Conservation (phyloP, 225 moss, liverwort and hornwort species). For the Rhytidiadelphus loreus region DNA sequence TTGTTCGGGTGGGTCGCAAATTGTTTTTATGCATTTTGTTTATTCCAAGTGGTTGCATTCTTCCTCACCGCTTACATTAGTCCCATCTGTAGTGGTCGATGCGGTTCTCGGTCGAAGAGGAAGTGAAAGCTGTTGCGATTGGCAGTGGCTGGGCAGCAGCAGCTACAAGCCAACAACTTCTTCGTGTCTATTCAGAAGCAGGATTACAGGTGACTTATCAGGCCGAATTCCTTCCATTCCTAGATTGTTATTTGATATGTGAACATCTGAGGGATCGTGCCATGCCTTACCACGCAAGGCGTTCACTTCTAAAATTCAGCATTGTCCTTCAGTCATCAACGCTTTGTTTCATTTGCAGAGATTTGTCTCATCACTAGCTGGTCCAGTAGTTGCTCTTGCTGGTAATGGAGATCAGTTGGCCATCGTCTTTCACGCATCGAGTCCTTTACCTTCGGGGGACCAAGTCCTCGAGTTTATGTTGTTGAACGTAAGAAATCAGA, state of each 20-base stretch:
- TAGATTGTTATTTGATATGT: neutral
- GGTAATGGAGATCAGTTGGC: constrained; percentile 64
- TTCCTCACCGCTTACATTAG: neutral
- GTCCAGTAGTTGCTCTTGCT: constrained; percentile 74
- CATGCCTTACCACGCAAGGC: neutral
- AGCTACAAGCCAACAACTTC: constrained; percentile 69
- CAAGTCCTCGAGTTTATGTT: constrained; percentile 69
- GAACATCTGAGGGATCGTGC: neutral
- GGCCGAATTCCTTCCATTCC: neutral
- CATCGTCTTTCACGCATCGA: constrained; percentile 49
- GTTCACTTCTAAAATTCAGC: neutral
- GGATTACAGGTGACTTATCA: constrained; percentile 61
- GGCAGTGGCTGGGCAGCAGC: constrained; percentile 83
- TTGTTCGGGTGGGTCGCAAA: neutral
- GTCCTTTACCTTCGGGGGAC: constrained; percentile 61
- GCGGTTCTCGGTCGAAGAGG: constrained; percentile 69
- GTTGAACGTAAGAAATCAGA: constrained; percentile 43
- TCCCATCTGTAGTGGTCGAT: constrained; percentile 74
- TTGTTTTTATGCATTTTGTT: too few relatives aligned
- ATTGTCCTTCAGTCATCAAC: neutral
- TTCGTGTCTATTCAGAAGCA: constrained; percentile 73
- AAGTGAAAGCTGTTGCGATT: constrained; percentile 80
- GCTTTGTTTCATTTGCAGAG: constrained; percentile 11
- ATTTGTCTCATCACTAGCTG: constrained; percentile 34
- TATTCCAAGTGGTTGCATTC: neutral